Evolutionary conservation across 139 green algal species (phyloP), one percentile per base, ranked within the genome.

Genomic region (Chlorella vulgaris): DNA sequence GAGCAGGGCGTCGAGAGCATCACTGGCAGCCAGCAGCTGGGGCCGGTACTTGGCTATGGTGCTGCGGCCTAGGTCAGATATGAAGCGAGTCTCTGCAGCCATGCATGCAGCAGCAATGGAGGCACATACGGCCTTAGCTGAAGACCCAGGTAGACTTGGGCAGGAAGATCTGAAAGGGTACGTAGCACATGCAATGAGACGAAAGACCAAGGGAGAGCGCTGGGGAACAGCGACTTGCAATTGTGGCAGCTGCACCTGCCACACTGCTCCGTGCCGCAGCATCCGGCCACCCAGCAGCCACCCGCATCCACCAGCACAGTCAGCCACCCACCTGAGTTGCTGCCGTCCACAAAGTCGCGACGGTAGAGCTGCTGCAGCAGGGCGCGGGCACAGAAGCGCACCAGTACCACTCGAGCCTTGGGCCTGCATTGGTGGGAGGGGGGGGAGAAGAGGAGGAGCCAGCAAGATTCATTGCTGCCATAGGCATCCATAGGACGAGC

Each of bases 371-470:
- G 91, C 76, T 85, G 88, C 62, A 94, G 81, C 40, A 95, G 76
- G 31, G 90, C 90, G 50, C 92, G 92, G 18, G 90, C 89, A 47
- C 93, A 87, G 81, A 95, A 95, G 38, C 91, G 88, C 47, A 83
- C 85, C 40, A 94, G 80, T 73, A 94, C 82, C 75, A 96, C 92
- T 2, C 92, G 84, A 8, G 85, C 86, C 85, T 96, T 96, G 51
- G 90, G 38, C 2, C 78, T 83, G 78, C 78, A 21, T 36, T 1
- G 22, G 0, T 15, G 19, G 40, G 7, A 26, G 40, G 50, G 19
- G 24, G 4, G 53, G 53, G 22, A 35, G 6, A n/a, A n/a, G n/a
- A n/a, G n/a, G 26, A n/a, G 35, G 4, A 31, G 50, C 3, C 7
- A 21, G 53, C 53, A 53, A 26, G 43, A 26, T 84, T 81, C 81